Evolutionary conservation across 106 monocot genomes (phyloP), one percentile per base, ranked within the genome.

Genomic region (Xerophyta viscosa): DNA sequence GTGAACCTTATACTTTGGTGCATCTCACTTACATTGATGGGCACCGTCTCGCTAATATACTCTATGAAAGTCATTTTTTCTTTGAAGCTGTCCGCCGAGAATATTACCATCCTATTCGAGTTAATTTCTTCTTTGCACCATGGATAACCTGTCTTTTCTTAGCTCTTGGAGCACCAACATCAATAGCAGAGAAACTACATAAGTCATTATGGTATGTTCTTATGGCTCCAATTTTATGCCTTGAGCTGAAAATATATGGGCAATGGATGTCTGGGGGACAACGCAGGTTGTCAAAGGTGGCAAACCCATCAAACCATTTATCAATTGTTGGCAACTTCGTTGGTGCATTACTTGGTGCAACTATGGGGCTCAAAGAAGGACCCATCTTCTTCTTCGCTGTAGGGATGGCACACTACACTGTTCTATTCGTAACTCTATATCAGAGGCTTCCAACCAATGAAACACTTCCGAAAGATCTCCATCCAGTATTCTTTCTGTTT

Each of bases 1-100:
- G 56, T 65, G 12, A 82, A 82, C 46, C 60, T 76, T 7, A 24
- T 82, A 14, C 76, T 82, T 14, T 81, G 81, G 82, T 68, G 20
- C 61, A 48, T 61, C 47, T 29, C 61, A 29, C 47, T 47, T 20
- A 48, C 61, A 19, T 13, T 61, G 31, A 61, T 23, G 61, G 20
- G 12, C 30, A 14, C 20, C 21, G 31, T 61, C 0, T 61, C 61
- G 20, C 18, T 48, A 21, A 31, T 48, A 11, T 61, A 61, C 61
- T 11, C 20, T 8, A 12, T 29, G 29, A 61, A 61, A 12, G 2
- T 47, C 20, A 17, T 47, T 20, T 31, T 15, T 61, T 30, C 31
- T 61, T 61, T 24, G 61, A 61, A 31, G 61, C 61, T 8, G 61
- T 61, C 3, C 46, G 61, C 2, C 18, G 61, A 11, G 61, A 61